Percentiles rank a stretch among this genome's conserved stretches.
phyloP scores from a whole-genome alignment of 192 early-diverging fungal species.

The Coemansia sp. region DNA sequence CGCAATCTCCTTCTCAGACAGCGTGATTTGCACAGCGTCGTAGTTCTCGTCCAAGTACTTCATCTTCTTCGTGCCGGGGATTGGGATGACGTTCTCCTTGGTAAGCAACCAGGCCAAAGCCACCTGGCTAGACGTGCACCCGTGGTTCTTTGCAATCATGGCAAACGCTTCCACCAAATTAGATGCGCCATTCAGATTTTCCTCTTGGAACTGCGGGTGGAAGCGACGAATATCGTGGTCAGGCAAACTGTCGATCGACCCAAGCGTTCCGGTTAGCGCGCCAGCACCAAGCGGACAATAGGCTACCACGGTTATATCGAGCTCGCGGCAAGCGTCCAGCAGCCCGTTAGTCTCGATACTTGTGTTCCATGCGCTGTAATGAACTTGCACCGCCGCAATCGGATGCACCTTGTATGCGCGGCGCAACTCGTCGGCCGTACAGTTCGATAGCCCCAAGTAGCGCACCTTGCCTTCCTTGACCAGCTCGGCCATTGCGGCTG shows the following conservation, averaged over 20 bases:
- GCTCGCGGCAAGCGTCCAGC: slow-evolving; percentile 69
- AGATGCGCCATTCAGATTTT: slow-evolving; percentile 62
- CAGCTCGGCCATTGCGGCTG: too few species aligned
- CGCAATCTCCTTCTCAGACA: slow-evolving; percentile 28
- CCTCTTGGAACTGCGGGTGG: slow-evolving; percentile 62
- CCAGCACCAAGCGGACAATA: slow-evolving; percentile 75
- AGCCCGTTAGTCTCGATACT: slow-evolving; percentile 68
- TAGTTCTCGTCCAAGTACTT: slow-evolving; percentile 52
- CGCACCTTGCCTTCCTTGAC: too few species aligned
- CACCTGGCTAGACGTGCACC: slow-evolving; percentile 59
- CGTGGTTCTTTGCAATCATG: slow-evolving; percentile 57
- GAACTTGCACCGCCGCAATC: slow-evolving; percentile 58
- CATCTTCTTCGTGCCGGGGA: slow-evolving; percentile 62
- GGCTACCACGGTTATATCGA: slow-evolving; percentile 74
- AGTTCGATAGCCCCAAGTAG: slow-evolving; percentile 65
- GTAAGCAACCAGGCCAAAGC: slow-evolving; percentile 67
- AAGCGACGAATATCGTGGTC: slow-evolving; percentile 57
- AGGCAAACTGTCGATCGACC: slow-evolving; percentile 58
- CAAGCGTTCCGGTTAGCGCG: slow-evolving; percentile 65
- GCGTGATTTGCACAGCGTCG: slow-evolving; percentile 30
- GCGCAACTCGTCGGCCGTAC: slow-evolving; percentile 47
- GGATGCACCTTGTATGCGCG: slow-evolving; percentile 59
- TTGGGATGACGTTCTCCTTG: slow-evolving; percentile 59
- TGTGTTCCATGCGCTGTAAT: slow-evolving; percentile 61
- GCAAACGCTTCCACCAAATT: slow-evolving; percentile 61